Conservation (phyloP, 2,329 filamentous ascomycete genomes). For the Colletotrichum sp. region DNA sequence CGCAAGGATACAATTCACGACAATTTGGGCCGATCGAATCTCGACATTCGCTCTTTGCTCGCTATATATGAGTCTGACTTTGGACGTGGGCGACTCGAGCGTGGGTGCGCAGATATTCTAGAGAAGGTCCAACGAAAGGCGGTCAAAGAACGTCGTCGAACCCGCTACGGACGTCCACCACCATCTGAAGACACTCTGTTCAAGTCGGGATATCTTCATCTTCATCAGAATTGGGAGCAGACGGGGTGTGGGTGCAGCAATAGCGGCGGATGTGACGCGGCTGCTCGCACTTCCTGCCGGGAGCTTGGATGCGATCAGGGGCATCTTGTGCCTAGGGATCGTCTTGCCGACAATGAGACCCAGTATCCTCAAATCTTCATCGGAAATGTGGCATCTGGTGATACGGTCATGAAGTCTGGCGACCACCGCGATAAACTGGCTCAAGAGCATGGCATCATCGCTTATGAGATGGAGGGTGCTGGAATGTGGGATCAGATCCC, state of each 20-base stretch:
- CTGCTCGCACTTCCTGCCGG: not conserved
- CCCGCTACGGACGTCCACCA: not conserved
- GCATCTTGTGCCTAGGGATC: not conserved
- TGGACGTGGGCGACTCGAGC: not conserved
- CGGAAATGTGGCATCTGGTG: conserved; percentile 42
- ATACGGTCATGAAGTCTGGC: conserved; percentile 45
- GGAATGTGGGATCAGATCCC: conserved; percentile 37
- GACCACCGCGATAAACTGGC: conserved; percentile 38
- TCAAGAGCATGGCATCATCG: conserved; percentile 26
- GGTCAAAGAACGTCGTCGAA: not conserved
- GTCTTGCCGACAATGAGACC: not conserved
- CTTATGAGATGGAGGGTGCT: conserved; percentile 40
- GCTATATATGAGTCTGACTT: not conserved
- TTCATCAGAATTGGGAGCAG: not conserved
- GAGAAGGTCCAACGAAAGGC: not conserved
- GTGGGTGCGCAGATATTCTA: not conserved
- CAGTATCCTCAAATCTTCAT: conserved; percentile 18
- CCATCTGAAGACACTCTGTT: not conserved
- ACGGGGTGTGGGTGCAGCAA: not conserved
- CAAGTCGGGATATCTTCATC: not conserved
- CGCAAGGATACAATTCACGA: conserved; percentile 27
- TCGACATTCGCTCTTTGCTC: not conserved
- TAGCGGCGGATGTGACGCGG: not conserved
- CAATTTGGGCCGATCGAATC: conserved; percentile 23
- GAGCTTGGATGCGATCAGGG: not conserved